Base-by-base conservation (phyloP, 2,329 filamentous ascomycete genomes). In the Escovopsis weberi region DNA sequence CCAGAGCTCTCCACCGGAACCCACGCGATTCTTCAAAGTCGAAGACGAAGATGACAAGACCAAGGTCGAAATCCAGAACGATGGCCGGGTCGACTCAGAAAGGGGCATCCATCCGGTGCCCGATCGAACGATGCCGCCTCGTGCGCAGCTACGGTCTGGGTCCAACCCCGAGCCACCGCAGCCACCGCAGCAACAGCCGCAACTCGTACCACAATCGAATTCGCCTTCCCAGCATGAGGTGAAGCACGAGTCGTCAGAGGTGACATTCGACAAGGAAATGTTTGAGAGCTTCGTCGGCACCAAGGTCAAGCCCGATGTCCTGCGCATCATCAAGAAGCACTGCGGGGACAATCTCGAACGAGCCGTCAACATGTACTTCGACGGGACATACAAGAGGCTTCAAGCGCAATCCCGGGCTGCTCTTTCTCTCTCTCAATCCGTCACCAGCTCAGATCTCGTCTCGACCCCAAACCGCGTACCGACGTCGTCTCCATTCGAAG, bases 331-430 rank as follows among this genome's bases (percentile, higher is more conserved):
- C 18, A 65, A 65, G n/a, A 60, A 68, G 8, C 65, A 67, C 37
- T 80, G 76, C 42, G 69, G 69, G 23, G 63, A 72, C 42, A 67
- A 78, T 47, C 64, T 82, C 12, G 73, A 81, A 52, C 66, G 68
- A 46, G 78, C 78, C 6, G 71, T 81, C 44, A 80, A 80, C 45
- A 80, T 81, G 72, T 83, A 79, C 53, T 74, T 81, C 47, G 79
- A 83, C 47, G 78, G 77, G 18, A 81, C 78, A 4, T 82, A 78
- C 70, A 77, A 74, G 53, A 68, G 62, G 9, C 57, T 63, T 34
- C 28, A 30, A 30, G 28, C 28, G 28, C 28, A 30, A 30, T 6
- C 28, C 10, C 1, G 28, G 28, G 28, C 15, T 15, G 15, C 15
- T 15, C 15, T 15, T 15, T 15, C 28, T 30, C 28, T 6, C 28